A percentile compares a stretch with the other conserved stretches of the same genome.
Evolutionary conservation across 2,329 filamentous ascomycete genomes (phyloP).

Genomic region (Emmonsiellopsis sp.): DNA sequence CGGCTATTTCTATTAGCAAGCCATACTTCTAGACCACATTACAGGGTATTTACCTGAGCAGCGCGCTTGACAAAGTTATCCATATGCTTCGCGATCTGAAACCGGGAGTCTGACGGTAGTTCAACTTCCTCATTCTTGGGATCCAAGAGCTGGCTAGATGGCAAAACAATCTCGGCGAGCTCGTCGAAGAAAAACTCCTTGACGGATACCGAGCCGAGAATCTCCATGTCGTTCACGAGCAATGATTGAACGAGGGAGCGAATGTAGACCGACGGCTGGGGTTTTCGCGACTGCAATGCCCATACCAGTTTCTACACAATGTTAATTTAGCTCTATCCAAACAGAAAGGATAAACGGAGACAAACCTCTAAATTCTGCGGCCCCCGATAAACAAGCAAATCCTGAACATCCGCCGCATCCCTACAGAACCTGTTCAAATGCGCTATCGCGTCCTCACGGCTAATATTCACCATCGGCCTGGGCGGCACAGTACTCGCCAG

Average conservation of each 20-base stretch:
- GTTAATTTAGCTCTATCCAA: neutral
- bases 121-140: slow-evolving; percentile 69
- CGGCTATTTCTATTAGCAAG: slow-evolving; percentile 43
- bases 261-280: slow-evolving; percentile 75
- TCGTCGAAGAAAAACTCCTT: slow-evolving; percentile 73
- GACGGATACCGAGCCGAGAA: slow-evolving; percentile 59
- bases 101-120: slow-evolving; percentile 61
- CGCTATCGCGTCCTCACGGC: slow-evolving; percentile 60
- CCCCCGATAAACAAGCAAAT: slow-evolving; percentile 59
- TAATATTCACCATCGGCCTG: slow-evolving; percentile 72
- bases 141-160: slow-evolving; percentile 61
- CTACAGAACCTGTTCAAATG: slow-evolving; percentile 62
- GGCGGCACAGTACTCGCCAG: slow-evolving; percentile 91
- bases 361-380: slow-evolving; percentile 61
- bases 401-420: slow-evolving; percentile 61
- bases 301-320: slow-evolving; percentile 5
- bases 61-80: slow-evolving; percentile 54
- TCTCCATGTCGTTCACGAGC: slow-evolving; percentile 62
- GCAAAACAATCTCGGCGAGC: slow-evolving; percentile 66
- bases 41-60: slow-evolving; percentile 30
- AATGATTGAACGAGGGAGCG: slow-evolving; percentile 70
- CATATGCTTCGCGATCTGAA: slow-evolving; percentile 64
- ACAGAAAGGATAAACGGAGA: slow-evolving; percentile 8
- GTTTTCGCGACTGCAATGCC: slow-evolving; percentile 51
- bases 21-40: neutral